Percentiles rank a stretch among this genome's conserved stretches.
Evolutionary conservation across 1,139 yeast genomes (phyloP).

Genomic region (Ogataea hybrid): DNA sequence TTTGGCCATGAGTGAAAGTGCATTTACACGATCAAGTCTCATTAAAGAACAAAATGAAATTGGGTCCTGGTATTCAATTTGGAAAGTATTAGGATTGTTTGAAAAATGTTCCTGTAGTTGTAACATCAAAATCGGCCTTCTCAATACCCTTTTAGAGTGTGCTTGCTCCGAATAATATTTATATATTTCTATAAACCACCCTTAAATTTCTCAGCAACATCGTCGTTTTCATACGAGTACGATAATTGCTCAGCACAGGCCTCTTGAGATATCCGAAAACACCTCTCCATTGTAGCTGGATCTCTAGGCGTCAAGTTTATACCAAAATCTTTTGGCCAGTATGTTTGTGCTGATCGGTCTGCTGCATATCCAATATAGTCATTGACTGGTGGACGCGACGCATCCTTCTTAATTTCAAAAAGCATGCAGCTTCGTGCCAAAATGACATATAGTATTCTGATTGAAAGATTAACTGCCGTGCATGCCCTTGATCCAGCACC

Average conservation of each 20-base stretch:
- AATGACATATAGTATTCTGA: conserved; percentile 18
- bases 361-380: conserved; percentile 23
- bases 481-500: conserved; percentile 27
- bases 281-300: conserved; percentile 4
- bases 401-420: conserved; percentile 13
- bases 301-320: conserved; percentile 15
- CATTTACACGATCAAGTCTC: too few species aligned
- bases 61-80: too few species aligned
- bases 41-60: too few species aligned
- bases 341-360: conserved; percentile 23
- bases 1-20: too few species aligned
- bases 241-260: conserved; percentile 10
- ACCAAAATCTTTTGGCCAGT: conserved; percentile 23
- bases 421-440: conserved; percentile 20
- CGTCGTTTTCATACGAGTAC: conserved; percentile 18
- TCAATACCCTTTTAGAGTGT: too few species aligned
- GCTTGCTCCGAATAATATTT: too few species aligned
- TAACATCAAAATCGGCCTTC: too few species aligned
- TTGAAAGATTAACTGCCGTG: conserved; percentile 24
- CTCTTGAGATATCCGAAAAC: conserved; percentile 11
- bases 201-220: too few species aligned
- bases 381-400: conserved; percentile 9
- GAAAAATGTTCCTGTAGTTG: too few species aligned
- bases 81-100: too few species aligned
- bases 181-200: too few species aligned